phyloP scores from a whole-genome alignment of 371 early-diverging fungal genomes.

The Saksenaea vasiformis region DNA sequence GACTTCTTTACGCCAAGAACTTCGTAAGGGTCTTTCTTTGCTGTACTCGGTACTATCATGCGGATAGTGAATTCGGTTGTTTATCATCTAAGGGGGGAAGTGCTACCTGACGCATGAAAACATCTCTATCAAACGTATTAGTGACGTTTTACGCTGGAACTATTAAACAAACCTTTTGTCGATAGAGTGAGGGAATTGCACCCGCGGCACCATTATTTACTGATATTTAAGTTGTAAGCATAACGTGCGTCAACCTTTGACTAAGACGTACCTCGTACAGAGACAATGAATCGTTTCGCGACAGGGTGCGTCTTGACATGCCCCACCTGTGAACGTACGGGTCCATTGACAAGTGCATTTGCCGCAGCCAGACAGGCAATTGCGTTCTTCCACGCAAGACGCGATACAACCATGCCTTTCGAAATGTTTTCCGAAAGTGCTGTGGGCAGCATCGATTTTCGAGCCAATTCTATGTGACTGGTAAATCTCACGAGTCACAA shows the following conservation, averaged over 20 bases:
- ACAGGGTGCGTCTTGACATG: background rate
- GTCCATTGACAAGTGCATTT: background rate
- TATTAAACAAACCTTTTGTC: slow-evolving; percentile 23
- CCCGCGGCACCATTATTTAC: slow-evolving; percentile 6
- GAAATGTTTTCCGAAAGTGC: background rate
- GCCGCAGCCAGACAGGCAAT: background rate
- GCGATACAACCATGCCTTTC: slow-evolving; percentile 2
- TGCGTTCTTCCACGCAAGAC: background rate
- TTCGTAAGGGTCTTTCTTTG: slow-evolving; percentile 79
- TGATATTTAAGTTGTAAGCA: background rate
- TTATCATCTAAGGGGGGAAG: background rate
- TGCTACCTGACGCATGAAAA: slow-evolving; percentile 37
- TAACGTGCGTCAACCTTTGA: background rate
- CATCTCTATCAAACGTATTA: slow-evolving; percentile 18
- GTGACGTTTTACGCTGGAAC: background rate
- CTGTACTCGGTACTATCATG: slow-evolving; percentile 11
- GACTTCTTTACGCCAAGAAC: slow-evolving; percentile 78
- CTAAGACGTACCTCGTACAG: background rate
- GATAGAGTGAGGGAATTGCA: slow-evolving; percentile 18
- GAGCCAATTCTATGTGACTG: background rate
- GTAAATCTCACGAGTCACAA: background rate
- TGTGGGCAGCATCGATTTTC: background rate
- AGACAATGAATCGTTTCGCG: background rate
- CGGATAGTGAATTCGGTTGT: background rate
- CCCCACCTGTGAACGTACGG: background rate